Evolutionary conservation across 441 rosid species (phyloP).

Genomic region (Adansonia rubrostipa): DNA sequence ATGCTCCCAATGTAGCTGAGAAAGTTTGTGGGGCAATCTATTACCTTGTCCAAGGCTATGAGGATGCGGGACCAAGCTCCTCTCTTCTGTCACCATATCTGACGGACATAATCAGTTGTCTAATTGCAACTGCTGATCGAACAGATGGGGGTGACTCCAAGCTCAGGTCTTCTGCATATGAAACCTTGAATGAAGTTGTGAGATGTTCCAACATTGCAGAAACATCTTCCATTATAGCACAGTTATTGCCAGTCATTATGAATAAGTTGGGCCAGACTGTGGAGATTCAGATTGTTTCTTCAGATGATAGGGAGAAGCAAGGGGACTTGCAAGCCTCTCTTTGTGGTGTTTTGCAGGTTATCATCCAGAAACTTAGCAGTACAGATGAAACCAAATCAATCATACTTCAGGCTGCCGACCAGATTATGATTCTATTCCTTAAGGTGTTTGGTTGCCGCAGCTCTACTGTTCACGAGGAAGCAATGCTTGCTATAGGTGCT

Average conservation of each 20-base stretch:
- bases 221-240: slow-evolving; percentile 64
- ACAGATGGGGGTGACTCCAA: slow-evolving; percentile 79
- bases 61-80: slow-evolving; percentile 68
- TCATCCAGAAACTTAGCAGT: slow-evolving; percentile 82
- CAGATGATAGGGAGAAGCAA: slow-evolving; percentile 91
- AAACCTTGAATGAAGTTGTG: slow-evolving; percentile 89
- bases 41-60: slow-evolving; percentile 93
- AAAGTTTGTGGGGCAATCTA: slow-evolving; percentile 95
- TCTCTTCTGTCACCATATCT: slow-evolving; percentile 72
- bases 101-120: slow-evolving; percentile 63
- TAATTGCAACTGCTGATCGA: slow-evolving; percentile 77
- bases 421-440: slow-evolving; percentile 85
- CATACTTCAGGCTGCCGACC: slow-evolving; percentile 75
- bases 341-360: slow-evolving; percentile 94
- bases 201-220: slow-evolving; percentile 76
- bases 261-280: slow-evolving; percentile 72
- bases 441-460: slow-evolving; percentile 84
- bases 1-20: slow-evolving; percentile 91
- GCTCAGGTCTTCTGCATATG: slow-evolving; percentile 82
- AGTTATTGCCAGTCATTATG: slow-evolving; percentile 85
- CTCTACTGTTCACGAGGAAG: slow-evolving; percentile 99
- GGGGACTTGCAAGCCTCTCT: slow-evolving; percentile 89
- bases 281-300: slow-evolving; percentile 70
- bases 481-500: slow-evolving; percentile 96
- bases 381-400: slow-evolving; percentile 61